phyloP scores from a whole-genome alignment of 2,329 filamentous ascomycete species.

The Fusarium robinianum region DNA sequence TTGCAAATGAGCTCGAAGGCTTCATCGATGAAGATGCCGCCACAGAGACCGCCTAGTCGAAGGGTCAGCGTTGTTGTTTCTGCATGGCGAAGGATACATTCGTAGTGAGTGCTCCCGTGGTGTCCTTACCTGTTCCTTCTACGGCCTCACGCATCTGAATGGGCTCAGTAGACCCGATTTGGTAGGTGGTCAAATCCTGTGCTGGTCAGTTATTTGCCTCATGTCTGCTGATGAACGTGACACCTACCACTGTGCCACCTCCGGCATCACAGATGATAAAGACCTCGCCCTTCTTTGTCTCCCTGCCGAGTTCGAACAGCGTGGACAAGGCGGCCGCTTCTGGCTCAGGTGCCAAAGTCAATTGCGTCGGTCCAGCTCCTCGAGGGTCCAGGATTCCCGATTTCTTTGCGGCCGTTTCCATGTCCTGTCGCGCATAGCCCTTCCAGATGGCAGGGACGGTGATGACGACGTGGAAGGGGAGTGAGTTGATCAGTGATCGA shows the following conservation, averaged over 20 bases:
- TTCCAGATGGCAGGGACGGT: conserved; percentile 19
- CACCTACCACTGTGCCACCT: conserved; percentile 15
- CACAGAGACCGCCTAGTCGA: conserved; percentile 11
- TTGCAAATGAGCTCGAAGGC: conserved; percentile 3
- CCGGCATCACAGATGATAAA: conserved; percentile 18
- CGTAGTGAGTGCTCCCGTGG: too few species aligned
- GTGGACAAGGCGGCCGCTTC: conserved; percentile 11
- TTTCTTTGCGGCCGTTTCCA: conserved; percentile 6
- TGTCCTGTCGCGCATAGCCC: conserved; percentile 9
- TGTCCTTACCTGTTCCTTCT: conserved; percentile 7
- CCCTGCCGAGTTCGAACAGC: neutral
- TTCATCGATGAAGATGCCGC: conserved; percentile 19
- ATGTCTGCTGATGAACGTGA: neutral
- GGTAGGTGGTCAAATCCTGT: conserved; percentile 14
- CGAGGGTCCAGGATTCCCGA: conserved; percentile 10
- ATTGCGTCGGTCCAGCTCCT: conserved; percentile 1
- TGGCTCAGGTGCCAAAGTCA: conserved; percentile 11
- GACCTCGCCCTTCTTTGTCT: conserved; percentile 7
- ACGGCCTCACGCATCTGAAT: conserved; percentile 14
- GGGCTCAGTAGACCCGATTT: conserved; percentile 3
- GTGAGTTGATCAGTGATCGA: neutral
- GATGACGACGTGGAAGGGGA: conserved; percentile 12
- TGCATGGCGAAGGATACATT: too few species aligned
- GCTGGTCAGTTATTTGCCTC: neutral
- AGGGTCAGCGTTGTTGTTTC: neutral